A percentile compares a stretch with the other conserved stretches of the same genome.
Evolutionary conservation across 1,284 basidiomycete genomes (phyloP).

Genomic region (Wolfiporia cocos): DNA sequence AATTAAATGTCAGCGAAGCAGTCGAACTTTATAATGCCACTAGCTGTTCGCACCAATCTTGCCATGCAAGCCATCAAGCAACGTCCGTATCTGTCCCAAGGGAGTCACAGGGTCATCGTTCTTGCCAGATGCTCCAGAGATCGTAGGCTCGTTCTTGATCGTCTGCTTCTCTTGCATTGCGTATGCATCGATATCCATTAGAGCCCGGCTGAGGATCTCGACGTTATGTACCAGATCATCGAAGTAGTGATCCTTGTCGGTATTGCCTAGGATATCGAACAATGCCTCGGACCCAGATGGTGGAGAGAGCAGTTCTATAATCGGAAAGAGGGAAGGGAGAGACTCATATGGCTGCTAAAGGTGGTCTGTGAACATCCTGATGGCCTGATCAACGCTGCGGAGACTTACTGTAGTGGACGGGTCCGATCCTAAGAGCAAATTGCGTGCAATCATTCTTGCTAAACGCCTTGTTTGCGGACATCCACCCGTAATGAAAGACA

Average conservation of each 20-base stretch:
- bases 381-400: no score
- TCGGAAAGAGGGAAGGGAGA: constrained; percentile 16
- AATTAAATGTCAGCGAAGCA: neutral
- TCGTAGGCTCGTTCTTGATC: constrained; percentile 6
- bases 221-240: constrained; percentile 48
- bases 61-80: constrained; percentile 48
- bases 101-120: constrained; percentile 30
- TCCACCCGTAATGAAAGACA: constrained; percentile 48
- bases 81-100: constrained; percentile 39
- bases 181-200: constrained; percentile 54
- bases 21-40: neutral
- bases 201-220: constrained; percentile 45
- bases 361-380: neutral
- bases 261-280: constrained; percentile 36
- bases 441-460: constrained; percentile 47
- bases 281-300: constrained; percentile 22
- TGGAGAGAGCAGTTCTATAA: constrained; percentile 31
- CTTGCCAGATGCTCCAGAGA: neutral
- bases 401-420: constrained; percentile 11
- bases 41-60: constrained; percentile 47
- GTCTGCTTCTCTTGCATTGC: constrained; percentile 37
- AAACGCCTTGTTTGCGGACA: constrained; percentile 45
- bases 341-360: neutral
- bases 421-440: constrained; percentile 17
- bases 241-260: constrained; percentile 52